Percentiles rank a stretch among this genome's conserved stretches.
Evolutionary conservation across 345 rosid species (phyloP).

Genomic region (Erysimum cheiranthoides): DNA sequence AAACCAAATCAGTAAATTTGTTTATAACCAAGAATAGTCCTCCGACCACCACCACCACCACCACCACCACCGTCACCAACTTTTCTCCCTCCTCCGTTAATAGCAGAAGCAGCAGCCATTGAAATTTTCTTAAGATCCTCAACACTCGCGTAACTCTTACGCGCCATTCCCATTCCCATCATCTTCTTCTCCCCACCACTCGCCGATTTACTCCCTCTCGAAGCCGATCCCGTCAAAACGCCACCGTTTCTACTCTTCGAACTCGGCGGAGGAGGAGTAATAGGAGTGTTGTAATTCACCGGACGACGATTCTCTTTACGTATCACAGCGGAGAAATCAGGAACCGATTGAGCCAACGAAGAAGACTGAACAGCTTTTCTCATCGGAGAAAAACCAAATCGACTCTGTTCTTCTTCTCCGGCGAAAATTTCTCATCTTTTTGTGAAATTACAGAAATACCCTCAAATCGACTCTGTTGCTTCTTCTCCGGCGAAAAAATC

Average conservation of each 20-base stretch:
- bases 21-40: conserved; percentile 58
- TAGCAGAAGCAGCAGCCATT: conserved; percentile 59
- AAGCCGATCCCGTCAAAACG: conserved; percentile 46
- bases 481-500: too few species aligned
- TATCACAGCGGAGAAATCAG: conserved; percentile 75
- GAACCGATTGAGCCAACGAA: conserved; percentile 88
- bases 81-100: conserved; percentile 53
- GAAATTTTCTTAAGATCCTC: conserved; percentile 72
- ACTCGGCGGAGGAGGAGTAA: conserved; percentile 59
- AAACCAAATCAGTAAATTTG: conserved; percentile 43
- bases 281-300: conserved; percentile 39
- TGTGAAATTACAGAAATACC: conserved; percentile 41
- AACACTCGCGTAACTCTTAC: conserved; percentile 70
- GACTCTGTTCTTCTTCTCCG: conserved; percentile 55
- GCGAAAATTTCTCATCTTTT: conserved; percentile 1
- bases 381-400: conserved; percentile 50
- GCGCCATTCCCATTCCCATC: conserved; percentile 51
- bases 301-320: conserved; percentile 92
- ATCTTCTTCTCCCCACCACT: conserved; percentile 65
- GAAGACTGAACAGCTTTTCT: conserved; percentile 24
- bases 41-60: conserved; percentile 35
- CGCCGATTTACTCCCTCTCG: conserved; percentile 77
- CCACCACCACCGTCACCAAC: conserved; percentile 2
- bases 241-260: conserved; percentile 46
- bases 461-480: conserved; percentile 59